Conservation (phyloP, 495 filamentous ascomycete species). For the Beverwykella pulmonaria region DNA sequence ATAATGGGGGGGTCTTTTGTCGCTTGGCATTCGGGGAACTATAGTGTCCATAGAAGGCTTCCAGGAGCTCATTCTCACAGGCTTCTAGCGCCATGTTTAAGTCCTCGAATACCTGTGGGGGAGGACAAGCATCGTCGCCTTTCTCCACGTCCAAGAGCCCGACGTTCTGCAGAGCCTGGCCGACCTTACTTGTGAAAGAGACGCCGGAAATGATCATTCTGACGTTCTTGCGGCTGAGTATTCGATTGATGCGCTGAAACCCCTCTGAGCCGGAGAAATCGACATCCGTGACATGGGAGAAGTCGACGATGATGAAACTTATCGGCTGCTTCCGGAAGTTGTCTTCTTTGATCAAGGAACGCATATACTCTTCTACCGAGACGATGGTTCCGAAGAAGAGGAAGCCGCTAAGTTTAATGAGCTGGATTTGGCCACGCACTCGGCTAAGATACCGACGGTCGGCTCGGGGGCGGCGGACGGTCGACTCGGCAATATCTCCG, state of each 20-base stretch:
- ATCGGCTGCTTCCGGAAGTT: constrained; percentile 76
- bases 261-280: constrained; percentile 96
- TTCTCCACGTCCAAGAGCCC: constrained; percentile 65
- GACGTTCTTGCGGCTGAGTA: constrained; percentile 72
- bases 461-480: constrained; percentile 83
- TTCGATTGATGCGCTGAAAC: constrained; percentile 86
- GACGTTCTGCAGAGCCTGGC: constrained; percentile 75
- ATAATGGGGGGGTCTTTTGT: constrained; percentile 30
- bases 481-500: constrained; percentile 84
- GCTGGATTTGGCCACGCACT: constrained; percentile 81
- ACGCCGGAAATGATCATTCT: constrained; percentile 81
- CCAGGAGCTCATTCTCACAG: constrained; percentile 93
- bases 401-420: constrained; percentile 88
- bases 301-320: constrained; percentile 85
- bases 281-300: constrained; percentile 84
- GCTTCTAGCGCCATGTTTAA: constrained; percentile 90
- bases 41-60: constrained; percentile 59
- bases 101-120: constrained; percentile 71
- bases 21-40: neutral
- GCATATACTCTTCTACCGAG: constrained; percentile 83
- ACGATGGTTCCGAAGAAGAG: constrained; percentile 98
- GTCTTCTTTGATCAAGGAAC: constrained; percentile 77
- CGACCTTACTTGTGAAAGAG: constrained; percentile 69
- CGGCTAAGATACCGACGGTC: constrained; percentile 84
- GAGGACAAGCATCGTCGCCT: constrained; percentile 63